Percentiles rank a stretch among this genome's conserved stretches.
These are phyloP conservation scores for Nemania serpens DNA, from an alignment of 2,329 filamentous ascomycete genomes.

Conservation along the genomic window DNA sequence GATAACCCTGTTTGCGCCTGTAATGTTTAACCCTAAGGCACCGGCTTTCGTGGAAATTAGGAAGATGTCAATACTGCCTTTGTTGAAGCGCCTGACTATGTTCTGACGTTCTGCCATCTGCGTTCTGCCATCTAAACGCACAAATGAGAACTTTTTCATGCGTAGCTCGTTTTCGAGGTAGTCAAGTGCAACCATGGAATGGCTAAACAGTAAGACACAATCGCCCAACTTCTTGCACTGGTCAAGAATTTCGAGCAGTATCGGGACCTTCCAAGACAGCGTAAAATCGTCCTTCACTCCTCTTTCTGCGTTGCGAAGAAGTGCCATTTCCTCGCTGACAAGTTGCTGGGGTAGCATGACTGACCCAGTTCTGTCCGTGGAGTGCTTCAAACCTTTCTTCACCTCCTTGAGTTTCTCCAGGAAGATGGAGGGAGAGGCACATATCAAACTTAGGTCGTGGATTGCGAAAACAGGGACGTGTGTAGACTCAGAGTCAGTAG, in stretches of 20 bases:
- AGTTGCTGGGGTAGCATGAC: constrained; percentile 39
- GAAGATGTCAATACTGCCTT: constrained; percentile 61
- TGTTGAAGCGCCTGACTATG: constrained; percentile 72
- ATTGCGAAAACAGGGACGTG: constrained; percentile 43
- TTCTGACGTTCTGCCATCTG: constrained; percentile 61
- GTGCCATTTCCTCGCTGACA: constrained; percentile 40
- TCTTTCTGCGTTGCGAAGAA: constrained; percentile 41
- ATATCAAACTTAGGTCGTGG: constrained; percentile 52
- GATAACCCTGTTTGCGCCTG: constrained; percentile 81
- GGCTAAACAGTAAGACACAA: constrained; percentile 81
- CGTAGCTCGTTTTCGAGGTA: constrained; percentile 66
- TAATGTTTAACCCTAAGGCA: constrained; percentile 82
- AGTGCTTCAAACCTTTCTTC: constrained; percentile 5
- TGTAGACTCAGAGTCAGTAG: constrained; percentile 1
- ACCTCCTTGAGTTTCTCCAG: constrained; percentile 42
- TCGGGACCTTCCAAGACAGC: constrained; percentile 69
- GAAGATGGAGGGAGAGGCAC: constrained; percentile 58
- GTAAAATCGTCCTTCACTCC: constrained; percentile 49
- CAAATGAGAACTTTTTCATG: constrained; percentile 51
- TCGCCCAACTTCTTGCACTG: constrained; percentile 66
- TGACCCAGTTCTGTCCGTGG: constrained; percentile 18
- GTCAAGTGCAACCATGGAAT: constrained; percentile 70
- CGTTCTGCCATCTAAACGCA: constrained; percentile 71
- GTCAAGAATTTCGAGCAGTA: constrained; percentile 72
- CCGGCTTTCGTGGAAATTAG: constrained; percentile 85